Evolutionary conservation across 148 eudicot genomes (phyloP).

Genomic region (Agrostemma githago): DNA sequence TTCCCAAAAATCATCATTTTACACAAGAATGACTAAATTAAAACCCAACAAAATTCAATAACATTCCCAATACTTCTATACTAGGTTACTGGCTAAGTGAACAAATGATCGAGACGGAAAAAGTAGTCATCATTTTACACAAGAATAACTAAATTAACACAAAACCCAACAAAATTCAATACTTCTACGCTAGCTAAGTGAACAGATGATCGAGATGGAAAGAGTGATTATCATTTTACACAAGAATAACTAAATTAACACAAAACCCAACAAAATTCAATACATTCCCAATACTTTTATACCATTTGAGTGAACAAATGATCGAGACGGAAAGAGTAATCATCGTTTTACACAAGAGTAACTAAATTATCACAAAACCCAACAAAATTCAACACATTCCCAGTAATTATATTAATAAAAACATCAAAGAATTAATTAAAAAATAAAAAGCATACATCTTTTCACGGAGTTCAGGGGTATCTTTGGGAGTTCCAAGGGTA

Average conservation of each 20-base stretch:
- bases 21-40: neutral
- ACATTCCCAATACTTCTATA: neutral
- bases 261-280: neutral
- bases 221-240: too few species aligned
- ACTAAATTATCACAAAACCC: conserved; percentile 1
- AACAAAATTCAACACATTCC: neutral
- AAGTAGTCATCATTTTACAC: too few species aligned
- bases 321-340: too few species aligned
- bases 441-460: conserved; percentile 41
- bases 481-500: conserved; percentile 90
- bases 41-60: neutral
- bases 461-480: conserved; percentile 82
- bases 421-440: neutral
- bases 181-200: too few species aligned
- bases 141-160: too few species aligned
- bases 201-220: too few species aligned
- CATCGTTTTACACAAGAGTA: too few species aligned
- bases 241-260: too few species aligned
- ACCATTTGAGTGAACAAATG: too few species aligned
- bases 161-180: neutral
- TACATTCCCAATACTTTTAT: neutral
- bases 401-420: neutral
- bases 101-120: too few species aligned
- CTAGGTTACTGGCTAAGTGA: too few species aligned
- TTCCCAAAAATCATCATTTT: neutral